These are phyloP conservation scores for Pyricularia sp. DNA, from an alignment of 2,329 filamentous ascomycete species.

Conservation along the genomic window DNA sequence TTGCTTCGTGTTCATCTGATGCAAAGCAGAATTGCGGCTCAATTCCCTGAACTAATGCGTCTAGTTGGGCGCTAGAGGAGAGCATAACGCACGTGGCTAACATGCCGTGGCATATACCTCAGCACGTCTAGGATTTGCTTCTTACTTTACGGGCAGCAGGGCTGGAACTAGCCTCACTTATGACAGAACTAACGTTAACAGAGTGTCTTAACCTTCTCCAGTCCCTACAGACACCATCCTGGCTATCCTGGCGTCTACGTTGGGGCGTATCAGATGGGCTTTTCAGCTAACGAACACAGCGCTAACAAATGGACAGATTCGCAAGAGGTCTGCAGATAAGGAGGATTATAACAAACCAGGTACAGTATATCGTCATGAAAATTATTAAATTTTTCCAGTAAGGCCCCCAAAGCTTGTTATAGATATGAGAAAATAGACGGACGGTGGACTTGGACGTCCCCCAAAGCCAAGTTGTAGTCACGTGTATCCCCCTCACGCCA, in stretches of 20 bases:
- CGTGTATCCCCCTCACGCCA: not conserved
- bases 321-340: not conserved
- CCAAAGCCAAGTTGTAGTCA: not conserved
- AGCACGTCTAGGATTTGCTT: not conserved
- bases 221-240: not conserved
- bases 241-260: not conserved
- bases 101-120: not conserved
- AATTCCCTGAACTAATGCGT: not conserved
- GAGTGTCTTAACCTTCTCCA: not conserved
- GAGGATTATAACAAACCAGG: not conserved
- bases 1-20: not conserved
- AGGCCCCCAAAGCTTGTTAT: not conserved
- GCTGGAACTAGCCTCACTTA: not conserved
- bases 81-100: not conserved
- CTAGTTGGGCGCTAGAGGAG: not conserved
- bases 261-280: not conserved
- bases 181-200: not conserved
- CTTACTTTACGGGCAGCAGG: not conserved
- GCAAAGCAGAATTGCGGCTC: not conserved
- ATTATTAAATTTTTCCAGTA: not conserved
- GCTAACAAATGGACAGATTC: not conserved
- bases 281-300: not conserved
- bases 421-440: too few relatives aligned
- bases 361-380: not conserved
- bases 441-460: not conserved